Percentiles rank a stretch among this genome's conserved stretches.
These are phyloP conservation scores for Saraca asoca DNA, from an alignment of 331 rosid genomes.

Conservation along the genomic window DNA sequence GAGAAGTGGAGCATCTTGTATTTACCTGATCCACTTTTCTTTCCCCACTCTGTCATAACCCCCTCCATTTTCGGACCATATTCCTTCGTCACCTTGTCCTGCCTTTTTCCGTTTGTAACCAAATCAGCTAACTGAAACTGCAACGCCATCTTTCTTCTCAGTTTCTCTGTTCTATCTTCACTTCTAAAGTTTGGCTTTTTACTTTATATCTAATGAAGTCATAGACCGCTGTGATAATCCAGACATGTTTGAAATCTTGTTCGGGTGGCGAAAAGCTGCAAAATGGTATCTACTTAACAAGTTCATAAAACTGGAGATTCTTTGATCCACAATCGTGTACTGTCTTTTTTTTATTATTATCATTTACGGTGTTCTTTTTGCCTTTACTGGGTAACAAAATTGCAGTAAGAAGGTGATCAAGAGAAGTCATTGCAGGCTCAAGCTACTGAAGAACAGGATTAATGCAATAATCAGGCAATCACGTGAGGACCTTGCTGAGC, in stretches of 20 bases:
- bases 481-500: constrained; percentile 56
- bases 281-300: constrained; percentile 52
- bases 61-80: constrained; percentile 45
- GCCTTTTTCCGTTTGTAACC: background rate
- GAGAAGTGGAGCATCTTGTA: constrained; percentile 53
- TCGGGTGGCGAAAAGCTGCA: constrained; percentile 88
- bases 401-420: constrained; percentile 67
- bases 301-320: background rate
- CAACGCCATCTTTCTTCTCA: background rate
- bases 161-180: background rate
- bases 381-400: background rate
- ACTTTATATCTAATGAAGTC: constrained; percentile 26
- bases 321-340: background rate
- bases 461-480: constrained; percentile 50
- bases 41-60: constrained; percentile 13
- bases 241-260: constrained; percentile 68
- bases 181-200: background rate
- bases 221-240: constrained; percentile 4
- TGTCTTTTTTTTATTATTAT: too few species aligned
- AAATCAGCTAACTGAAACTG: background rate
- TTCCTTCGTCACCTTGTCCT: background rate
- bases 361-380: background rate
- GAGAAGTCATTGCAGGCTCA: constrained; percentile 54
- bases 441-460: constrained; percentile 64
- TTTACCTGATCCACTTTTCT: constrained; percentile 26